phyloP scores from a whole-genome alignment of 2,329 filamentous ascomycete species.

The Fusarium verticillioides region DNA sequence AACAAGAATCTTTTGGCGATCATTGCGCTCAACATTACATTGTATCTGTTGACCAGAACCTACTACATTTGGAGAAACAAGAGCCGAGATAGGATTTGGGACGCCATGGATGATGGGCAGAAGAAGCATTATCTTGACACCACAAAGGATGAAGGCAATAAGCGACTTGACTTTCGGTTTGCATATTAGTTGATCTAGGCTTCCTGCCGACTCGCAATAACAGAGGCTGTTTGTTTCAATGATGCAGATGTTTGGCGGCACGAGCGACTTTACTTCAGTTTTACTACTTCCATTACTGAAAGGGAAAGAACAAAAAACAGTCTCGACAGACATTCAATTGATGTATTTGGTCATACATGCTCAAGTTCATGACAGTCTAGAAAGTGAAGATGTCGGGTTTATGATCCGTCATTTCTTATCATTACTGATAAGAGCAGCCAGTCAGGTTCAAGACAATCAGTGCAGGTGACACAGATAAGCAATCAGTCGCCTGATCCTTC shows the following conservation, averaged over 20 bases:
- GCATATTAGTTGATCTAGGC: background rate
- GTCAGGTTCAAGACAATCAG: background rate
- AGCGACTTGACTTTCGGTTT: background rate
- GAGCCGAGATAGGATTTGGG: background rate
- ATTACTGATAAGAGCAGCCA: background rate
- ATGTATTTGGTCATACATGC: background rate
- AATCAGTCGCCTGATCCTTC: slow-evolving; percentile 23
- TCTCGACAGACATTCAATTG: background rate
- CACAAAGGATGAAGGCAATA: background rate
- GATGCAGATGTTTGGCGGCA: background rate
- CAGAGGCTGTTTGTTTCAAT: background rate
- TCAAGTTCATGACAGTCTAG: background rate
- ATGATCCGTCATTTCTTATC: background rate
- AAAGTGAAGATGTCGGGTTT: background rate
- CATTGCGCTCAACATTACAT: background rate
- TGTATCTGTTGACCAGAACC: background rate
- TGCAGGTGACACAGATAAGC: slow-evolving; percentile 13
- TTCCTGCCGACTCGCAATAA: too few relatives aligned
- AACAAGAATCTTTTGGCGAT: background rate
- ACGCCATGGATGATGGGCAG: background rate
- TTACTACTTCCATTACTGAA: background rate
- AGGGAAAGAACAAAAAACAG: background rate
- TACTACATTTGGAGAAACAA: background rate
- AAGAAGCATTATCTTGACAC: background rate
- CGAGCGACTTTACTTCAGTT: background rate